These are phyloP conservation scores for Annulohypoxylon bovei DNA, from an alignment of 495 filamentous ascomycete genomes.

Conservation along the genomic window DNA sequence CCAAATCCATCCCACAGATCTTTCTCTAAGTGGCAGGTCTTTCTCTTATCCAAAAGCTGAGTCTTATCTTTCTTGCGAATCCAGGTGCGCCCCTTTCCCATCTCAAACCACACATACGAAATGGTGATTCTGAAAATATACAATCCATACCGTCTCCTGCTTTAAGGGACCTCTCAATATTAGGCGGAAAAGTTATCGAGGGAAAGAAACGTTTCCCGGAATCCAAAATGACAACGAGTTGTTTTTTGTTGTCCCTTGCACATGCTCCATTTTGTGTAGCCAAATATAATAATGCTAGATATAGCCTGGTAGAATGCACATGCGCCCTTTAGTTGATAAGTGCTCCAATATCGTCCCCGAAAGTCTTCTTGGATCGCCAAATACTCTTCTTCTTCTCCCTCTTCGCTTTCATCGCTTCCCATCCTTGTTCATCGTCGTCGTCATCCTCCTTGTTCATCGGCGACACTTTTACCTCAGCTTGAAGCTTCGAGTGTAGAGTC, in stretches of 20 bases:
- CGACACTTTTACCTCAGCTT: constrained; percentile 32
- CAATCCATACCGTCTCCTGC: constrained; percentile 18
- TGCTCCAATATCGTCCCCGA: constrained; percentile 53
- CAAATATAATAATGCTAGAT: constrained; percentile 33
- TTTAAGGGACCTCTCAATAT: constrained; percentile 5
- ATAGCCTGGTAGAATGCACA: constrained; percentile 34
- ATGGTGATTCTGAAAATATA: constrained; percentile 42
- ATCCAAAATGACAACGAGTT: not conserved
- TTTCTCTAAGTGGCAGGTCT: constrained; percentile 37
- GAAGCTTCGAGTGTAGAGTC: constrained; percentile 38
- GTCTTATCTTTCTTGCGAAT: constrained; percentile 26
- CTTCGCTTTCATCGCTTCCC: constrained; percentile 88
- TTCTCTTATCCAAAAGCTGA: constrained; percentile 31
- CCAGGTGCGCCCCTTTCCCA: constrained; percentile 31
- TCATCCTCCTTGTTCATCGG: constrained; percentile 57
- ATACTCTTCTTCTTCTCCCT: constrained; percentile 79
- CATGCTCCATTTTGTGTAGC: constrained; percentile 41
- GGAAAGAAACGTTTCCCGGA: constrained; percentile 2
- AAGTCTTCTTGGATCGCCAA: constrained; percentile 74
- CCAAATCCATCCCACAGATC: constrained; percentile 11
- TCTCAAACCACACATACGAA: constrained; percentile 6
- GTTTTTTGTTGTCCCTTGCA: constrained; percentile 11
- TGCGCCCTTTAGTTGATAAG: constrained; percentile 50
- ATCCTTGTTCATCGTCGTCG: constrained; percentile 83
- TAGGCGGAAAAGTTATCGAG: constrained; percentile 12